These are phyloP conservation scores for Leishmania tropica DNA, from an alignment of 208 protist species.

Conservation along the genomic window DNA sequence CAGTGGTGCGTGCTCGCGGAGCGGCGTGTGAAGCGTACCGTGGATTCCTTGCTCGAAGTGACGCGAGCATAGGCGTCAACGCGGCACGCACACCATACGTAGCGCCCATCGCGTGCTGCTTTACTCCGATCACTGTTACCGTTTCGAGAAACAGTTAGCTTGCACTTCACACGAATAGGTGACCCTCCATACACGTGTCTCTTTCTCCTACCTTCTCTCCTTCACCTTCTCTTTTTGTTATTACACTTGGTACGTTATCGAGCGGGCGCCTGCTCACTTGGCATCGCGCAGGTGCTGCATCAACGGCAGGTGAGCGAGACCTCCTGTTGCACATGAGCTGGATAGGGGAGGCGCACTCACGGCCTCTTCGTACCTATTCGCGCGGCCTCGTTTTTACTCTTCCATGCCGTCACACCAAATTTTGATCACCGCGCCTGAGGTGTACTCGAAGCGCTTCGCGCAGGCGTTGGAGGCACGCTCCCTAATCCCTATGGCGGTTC, in stretches of 20 bases:
- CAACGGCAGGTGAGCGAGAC: neutral
- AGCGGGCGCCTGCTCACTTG: neutral
- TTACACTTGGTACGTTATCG: neutral
- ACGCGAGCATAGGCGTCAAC: neutral
- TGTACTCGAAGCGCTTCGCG: constrained; percentile 25
- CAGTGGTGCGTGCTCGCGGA: neutral
- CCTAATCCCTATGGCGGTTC: constrained; percentile 10
- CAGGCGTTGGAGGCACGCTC: constrained; percentile 15
- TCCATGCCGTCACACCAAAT: constrained; percentile 1
- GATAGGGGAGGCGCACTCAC: neutral
- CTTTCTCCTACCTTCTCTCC: neutral
- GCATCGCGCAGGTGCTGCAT: neutral
- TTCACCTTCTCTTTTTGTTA: neutral
- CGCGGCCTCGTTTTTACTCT: neutral
- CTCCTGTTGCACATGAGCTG: neutral
- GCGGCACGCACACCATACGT: neutral
- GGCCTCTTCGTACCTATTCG: neutral
- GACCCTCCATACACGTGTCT: neutral
- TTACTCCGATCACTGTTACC: neutral
- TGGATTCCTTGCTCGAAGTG: neutral
- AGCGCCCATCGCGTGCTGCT: neutral
- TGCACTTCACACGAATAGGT: neutral
- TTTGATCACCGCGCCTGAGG: constrained; percentile 17
- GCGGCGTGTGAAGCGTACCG: neutral
- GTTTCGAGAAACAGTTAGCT: neutral